These are phyloP conservation scores for Trichoderma parareesei DNA, from an alignment of 495 filamentous ascomycete species.

Conservation along the genomic window DNA sequence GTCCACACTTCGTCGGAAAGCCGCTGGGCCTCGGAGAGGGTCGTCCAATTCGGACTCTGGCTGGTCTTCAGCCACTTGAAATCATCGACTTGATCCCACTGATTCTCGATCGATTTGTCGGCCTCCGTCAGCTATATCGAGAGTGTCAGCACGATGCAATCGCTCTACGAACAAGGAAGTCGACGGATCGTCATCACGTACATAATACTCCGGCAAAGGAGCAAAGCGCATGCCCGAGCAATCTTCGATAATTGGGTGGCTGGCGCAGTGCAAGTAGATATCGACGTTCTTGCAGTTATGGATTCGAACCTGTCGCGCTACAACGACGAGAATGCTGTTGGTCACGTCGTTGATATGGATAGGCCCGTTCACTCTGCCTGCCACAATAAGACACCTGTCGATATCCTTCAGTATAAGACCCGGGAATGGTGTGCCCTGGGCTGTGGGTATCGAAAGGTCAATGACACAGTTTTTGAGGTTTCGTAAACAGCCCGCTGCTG, in stretches of 20 bases:
- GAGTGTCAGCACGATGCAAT: too few species aligned
- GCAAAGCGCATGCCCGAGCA: slow-evolving; percentile 74
- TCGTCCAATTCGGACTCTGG: slow-evolving; percentile 80
- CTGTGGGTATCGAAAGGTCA: slow-evolving; percentile 63
- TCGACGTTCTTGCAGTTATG: slow-evolving; percentile 74
- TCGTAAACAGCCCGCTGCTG: slow-evolving; percentile 64
- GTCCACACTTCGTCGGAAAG: slow-evolving; percentile 61
- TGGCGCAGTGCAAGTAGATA: slow-evolving; percentile 73
- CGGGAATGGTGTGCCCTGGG: slow-evolving; percentile 56
- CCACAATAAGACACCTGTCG: slow-evolving; percentile 58
- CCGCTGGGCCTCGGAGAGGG: slow-evolving; percentile 53
- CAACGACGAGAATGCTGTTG: slow-evolving; percentile 65
- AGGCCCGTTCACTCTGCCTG: slow-evolving; percentile 69
- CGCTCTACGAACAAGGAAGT: too few species aligned
- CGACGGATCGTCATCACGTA: slow-evolving; percentile 33
- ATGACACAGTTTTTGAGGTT: slow-evolving; percentile 66
- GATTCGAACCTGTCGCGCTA: slow-evolving; percentile 79
- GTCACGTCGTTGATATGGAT: slow-evolving; percentile 71
- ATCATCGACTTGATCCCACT: slow-evolving; percentile 87
- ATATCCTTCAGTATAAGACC: slow-evolving; percentile 66
- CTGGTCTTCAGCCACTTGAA: slow-evolving; percentile 93
- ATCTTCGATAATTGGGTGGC: slow-evolving; percentile 89
- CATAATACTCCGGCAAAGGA: slow-evolving; percentile 58
- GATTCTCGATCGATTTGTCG: slow-evolving; percentile 39
- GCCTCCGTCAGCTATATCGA: slow-evolving; percentile 24